Conservation (phyloP, 768 basidiomycete genomes). For the Pulveroboletus sp. region DNA sequence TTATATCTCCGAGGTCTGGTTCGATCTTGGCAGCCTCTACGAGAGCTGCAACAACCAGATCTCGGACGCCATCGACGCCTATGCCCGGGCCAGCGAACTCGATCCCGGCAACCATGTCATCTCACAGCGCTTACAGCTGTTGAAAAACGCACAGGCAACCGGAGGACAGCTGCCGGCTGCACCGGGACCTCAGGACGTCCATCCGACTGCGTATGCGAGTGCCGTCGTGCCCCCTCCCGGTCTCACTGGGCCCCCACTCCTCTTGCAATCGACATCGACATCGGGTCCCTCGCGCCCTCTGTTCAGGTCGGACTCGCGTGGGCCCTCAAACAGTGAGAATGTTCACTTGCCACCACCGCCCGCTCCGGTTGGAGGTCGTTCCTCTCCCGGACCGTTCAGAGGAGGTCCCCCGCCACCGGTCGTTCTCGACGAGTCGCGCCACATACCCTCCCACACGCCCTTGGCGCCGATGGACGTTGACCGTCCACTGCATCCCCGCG, state of each 20-base stretch:
- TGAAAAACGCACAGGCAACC: conserved; percentile 74
- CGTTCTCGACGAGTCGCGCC: conserved; percentile 70
- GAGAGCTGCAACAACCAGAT: conserved; percentile 99
- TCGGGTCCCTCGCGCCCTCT: conserved; percentile 34
- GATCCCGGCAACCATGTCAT: conserved; percentile 84
- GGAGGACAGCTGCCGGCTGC: conserved; percentile 78
- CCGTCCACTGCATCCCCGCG: conserved; percentile 50
- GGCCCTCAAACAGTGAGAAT: conserved; percentile 38
- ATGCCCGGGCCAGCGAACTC: conserved; percentile 90
- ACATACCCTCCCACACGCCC: conserved; percentile 59
- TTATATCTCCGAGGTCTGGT: conserved; percentile 79
- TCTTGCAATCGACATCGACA: conserved; percentile 45
- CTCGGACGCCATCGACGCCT: conserved; percentile 97
- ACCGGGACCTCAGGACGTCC: conserved; percentile 91
- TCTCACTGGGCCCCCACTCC: conserved; percentile 60
- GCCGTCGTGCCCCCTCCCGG: conserved; percentile 68
- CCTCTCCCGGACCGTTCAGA: conserved; percentile 70
- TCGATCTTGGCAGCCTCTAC: conserved; percentile 93
- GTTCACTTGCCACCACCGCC: conserved; percentile 58
- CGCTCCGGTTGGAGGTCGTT: conserved; percentile 41
- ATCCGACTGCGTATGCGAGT: conserved; percentile 90
- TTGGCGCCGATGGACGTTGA: conserved; percentile 78
- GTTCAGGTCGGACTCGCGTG: conserved; percentile 66
- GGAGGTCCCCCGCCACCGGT: conserved; percentile 83
- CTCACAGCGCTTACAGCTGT: conserved; percentile 68